A percentile compares a stretch with the other conserved stretches of the same genome.
These are phyloP conservation scores for Stagonosporopsis cucurbitacearum DNA, from an alignment of 2,329 filamentous ascomycete species.

Conservation along the genomic window DNA sequence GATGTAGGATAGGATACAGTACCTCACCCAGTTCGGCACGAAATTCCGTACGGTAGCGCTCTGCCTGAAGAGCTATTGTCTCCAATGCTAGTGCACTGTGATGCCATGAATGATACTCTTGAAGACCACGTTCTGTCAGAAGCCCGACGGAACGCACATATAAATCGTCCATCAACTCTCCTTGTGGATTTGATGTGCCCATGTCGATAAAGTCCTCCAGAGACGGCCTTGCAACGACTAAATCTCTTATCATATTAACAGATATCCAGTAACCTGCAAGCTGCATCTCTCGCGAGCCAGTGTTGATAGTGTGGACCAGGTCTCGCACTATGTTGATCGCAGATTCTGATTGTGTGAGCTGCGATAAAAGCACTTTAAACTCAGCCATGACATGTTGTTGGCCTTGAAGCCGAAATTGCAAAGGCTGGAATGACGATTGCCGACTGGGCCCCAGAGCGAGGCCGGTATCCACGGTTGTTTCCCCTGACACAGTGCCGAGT, in stretches of 20 bases:
- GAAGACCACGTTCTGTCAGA: conserved; percentile 55
- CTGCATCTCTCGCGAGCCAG: conserved; percentile 64
- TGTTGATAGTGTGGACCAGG: conserved; percentile 69
- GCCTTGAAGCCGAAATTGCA: conserved; percentile 66
- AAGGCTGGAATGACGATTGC: conserved; percentile 60
- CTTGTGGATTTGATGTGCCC: conserved; percentile 37
- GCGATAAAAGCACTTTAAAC: conserved; percentile 66
- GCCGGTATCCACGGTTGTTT: conserved; percentile 20
- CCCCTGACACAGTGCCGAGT: conserved; percentile 18
- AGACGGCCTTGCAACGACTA: conserved; percentile 59
- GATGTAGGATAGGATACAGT: conserved; percentile 88
- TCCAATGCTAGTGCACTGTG: conserved; percentile 82
- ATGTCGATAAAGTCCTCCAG: conserved; percentile 72
- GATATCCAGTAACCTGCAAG: conserved; percentile 82
- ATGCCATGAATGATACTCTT: conserved; percentile 67
- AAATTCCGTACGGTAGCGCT: conserved; percentile 70
- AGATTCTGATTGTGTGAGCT: conserved; percentile 56
- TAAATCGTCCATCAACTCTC: conserved; percentile 63
- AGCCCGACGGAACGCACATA: conserved; percentile 72
- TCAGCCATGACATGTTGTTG: conserved; percentile 69
- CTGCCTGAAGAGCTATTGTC: conserved; percentile 76
- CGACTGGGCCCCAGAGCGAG: conserved; percentile 23
- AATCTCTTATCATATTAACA: conserved; percentile 71
- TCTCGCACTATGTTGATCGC: conserved; percentile 63
- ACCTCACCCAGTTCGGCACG: conserved; percentile 87